Evolutionary conservation across 2,329 filamentous ascomycete genomes (phyloP).

Genomic region (Lasiodiplodia hormozganensis): DNA sequence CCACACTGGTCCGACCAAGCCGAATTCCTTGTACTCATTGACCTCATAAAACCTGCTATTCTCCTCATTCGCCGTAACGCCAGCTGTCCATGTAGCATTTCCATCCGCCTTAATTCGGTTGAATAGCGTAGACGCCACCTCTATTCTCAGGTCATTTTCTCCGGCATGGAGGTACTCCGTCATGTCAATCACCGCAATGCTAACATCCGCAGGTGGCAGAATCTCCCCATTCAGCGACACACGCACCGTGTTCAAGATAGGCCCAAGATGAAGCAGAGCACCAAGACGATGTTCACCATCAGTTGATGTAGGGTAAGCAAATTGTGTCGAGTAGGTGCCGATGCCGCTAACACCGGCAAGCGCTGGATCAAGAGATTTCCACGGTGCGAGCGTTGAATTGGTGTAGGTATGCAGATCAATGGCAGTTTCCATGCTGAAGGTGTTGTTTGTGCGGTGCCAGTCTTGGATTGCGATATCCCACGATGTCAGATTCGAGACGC

Average conservation of each 20-base stretch:
- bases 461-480: constrained; percentile 49
- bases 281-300: neutral
- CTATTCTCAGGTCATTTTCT: constrained; percentile 37
- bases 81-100: constrained; percentile 29
- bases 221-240: constrained; percentile 39
- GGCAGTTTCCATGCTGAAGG: constrained; percentile 43
- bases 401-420: constrained; percentile 35
- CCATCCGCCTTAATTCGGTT: constrained; percentile 36
- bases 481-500: constrained; percentile 36
- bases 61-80: constrained; percentile 32
- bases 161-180: constrained; percentile 30
- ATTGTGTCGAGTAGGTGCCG: constrained; percentile 44
- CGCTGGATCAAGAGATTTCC: constrained; percentile 40
- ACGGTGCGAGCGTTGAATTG: constrained; percentile 40
- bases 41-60: constrained; percentile 3
- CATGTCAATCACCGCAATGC: constrained; percentile 25
- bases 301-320: constrained; percentile 36
- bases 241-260: constrained; percentile 39
- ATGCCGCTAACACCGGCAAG: constrained; percentile 43
- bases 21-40: neutral
- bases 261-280: constrained; percentile 39
- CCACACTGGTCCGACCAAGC: neutral
- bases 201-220: constrained; percentile 42
- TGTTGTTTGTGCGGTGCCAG: constrained; percentile 47
- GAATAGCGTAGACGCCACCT: constrained; percentile 42